Conservation (phyloP, 2,329 filamentous ascomycete genomes). For the Pyrenophora seminiperda region DNA sequence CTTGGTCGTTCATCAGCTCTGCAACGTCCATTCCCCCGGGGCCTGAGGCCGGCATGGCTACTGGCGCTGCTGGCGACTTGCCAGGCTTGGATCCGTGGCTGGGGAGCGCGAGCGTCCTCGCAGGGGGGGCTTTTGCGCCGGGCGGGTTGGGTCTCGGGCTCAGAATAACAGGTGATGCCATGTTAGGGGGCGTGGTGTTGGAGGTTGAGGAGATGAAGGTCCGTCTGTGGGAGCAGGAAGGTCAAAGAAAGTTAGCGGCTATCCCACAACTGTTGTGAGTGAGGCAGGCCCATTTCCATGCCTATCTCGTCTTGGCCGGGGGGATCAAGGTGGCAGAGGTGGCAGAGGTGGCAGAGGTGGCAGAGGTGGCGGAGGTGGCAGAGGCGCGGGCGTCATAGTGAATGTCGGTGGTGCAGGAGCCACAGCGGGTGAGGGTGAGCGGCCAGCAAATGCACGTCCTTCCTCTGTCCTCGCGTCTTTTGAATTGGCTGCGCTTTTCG, state of each 20-base stretch:
- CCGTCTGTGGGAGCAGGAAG: not conserved
- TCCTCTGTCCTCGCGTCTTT: constrained; percentile 20
- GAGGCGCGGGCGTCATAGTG: not conserved
- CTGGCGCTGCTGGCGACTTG: constrained; percentile 19
- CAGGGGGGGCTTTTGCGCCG: constrained; percentile 18
- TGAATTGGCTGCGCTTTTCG: constrained; percentile 30
- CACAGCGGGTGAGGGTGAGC: not conserved
- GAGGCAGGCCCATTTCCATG: constrained; percentile 4
- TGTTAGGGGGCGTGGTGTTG: constrained; percentile 7
- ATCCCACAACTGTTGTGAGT: not conserved
- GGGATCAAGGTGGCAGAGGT: not conserved
- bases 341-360: not conserved
- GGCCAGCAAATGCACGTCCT: constrained; percentile 20
- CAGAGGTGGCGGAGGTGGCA: not conserved
- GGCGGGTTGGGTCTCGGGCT: constrained; percentile 37
- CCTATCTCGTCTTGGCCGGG: constrained; percentile 6
- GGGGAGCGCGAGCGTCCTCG: constrained; percentile 43
- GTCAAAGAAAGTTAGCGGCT: not conserved
- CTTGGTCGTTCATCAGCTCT: constrained; percentile 55
- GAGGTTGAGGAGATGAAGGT: not conserved
- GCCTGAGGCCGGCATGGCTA: constrained; percentile 5
- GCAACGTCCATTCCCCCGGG: constrained; percentile 48
- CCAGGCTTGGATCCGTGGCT: constrained; percentile 28
- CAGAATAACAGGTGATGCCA: constrained; percentile 36
- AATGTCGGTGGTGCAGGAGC: not conserved